These are phyloP conservation scores for Grosmannia clavigera DNA, from an alignment of 2,329 filamentous ascomycete genomes.

Conservation along the genomic window DNA sequence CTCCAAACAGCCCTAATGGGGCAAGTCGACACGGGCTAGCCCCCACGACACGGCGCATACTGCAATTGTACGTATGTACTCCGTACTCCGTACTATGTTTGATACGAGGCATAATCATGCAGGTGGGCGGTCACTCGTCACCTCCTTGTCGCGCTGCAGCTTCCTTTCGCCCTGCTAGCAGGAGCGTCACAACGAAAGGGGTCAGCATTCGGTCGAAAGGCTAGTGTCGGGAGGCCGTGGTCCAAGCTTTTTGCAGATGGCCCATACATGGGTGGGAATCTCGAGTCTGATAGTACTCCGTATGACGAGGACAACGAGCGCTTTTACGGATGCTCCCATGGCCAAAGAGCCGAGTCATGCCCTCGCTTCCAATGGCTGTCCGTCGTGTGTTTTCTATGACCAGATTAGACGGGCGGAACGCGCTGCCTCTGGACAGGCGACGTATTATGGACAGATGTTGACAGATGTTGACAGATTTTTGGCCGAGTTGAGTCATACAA, in stretches of 20 bases:
- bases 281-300: too few relatives aligned
- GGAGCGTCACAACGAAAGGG: not conserved
- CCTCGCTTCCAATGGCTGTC: too few relatives aligned
- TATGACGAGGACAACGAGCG: too few relatives aligned
- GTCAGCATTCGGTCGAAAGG: not conserved
- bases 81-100: not conserved
- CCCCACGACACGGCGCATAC: not conserved
- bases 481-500: not conserved
- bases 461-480: too few relatives aligned
- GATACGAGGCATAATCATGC: not conserved
- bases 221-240: not conserved
- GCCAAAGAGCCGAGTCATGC: too few relatives aligned
- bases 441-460: too few relatives aligned
- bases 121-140: not conserved
- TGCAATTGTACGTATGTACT: not conserved
- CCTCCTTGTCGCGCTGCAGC: not conserved
- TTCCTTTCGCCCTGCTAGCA: not conserved
- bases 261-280: not conserved
- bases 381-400: too few relatives aligned
- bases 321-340: too few relatives aligned
- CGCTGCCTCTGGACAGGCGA: too few relatives aligned
- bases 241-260: not conserved
- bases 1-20: not conserved
- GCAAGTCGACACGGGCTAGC: slow-evolving; percentile 7
- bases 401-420: too few relatives aligned